These are phyloP conservation scores for Afroboletus lepidellus DNA, from an alignment of 1,284 basidiomycete species.

Conservation along the genomic window DNA sequence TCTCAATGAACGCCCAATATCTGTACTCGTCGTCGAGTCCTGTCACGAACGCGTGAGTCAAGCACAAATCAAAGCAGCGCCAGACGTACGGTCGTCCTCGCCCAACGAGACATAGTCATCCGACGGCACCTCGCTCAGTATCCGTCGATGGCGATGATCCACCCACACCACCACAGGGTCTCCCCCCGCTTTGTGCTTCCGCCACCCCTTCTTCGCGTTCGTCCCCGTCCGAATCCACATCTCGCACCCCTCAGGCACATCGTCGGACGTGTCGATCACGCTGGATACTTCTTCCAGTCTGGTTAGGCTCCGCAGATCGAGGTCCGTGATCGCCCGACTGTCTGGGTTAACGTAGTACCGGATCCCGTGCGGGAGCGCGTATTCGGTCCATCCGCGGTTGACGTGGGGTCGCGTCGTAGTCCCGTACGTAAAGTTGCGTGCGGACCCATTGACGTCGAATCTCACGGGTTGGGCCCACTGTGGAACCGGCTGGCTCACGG, in stretches of 20 bases:
- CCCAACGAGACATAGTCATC: slow-evolving; percentile 32
- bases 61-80: neutral
- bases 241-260: slow-evolving; percentile 47
- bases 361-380: slow-evolving; percentile 63
- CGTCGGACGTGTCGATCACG: slow-evolving; percentile 44
- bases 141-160: slow-evolving; percentile 55
- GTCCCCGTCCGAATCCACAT: slow-evolving; percentile 45
- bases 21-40: slow-evolving; percentile 70
- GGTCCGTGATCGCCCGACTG: slow-evolving; percentile 59
- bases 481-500: slow-evolving; percentile 31
- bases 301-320: slow-evolving; percentile 53
- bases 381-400: slow-evolving; percentile 59
- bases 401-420: slow-evolving; percentile 23
- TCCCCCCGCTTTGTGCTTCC: slow-evolving; percentile 33
- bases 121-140: slow-evolving; percentile 46
- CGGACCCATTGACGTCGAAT: slow-evolving; percentile 33
- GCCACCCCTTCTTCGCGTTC: slow-evolving; percentile 24
- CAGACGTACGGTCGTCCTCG: slow-evolving; percentile 60
- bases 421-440: slow-evolving; percentile 29
- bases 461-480: slow-evolving; percentile 26
- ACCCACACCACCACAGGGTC: slow-evolving; percentile 57
- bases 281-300: slow-evolving; percentile 49
- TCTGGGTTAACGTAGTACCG: slow-evolving; percentile 65
- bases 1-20: slow-evolving; percentile 75
- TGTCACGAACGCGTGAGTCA: slow-evolving; percentile 24